These are phyloP conservation scores for Candida golubevii DNA, from an alignment of 805 yeast genomes.

Conservation along the genomic window DNA sequence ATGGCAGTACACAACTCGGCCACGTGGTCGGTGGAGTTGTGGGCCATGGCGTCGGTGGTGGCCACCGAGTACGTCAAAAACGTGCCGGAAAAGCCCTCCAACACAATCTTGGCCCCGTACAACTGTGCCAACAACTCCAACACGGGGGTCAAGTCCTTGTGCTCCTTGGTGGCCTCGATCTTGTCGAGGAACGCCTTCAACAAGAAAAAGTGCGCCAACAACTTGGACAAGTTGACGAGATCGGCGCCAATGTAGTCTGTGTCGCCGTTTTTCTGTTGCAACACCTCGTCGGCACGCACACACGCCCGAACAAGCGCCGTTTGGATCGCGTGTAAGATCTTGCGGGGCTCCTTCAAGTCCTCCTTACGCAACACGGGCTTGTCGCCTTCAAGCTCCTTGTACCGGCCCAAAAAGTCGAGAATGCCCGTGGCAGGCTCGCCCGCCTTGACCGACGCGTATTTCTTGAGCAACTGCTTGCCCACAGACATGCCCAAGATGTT, in stretches of 20 bases:
- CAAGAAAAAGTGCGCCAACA: slow-evolving; percentile 48
- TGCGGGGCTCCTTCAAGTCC: slow-evolving; percentile 22
- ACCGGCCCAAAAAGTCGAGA: slow-evolving; percentile 38
- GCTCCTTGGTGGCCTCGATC: slow-evolving; percentile 29
- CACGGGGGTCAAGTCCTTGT: slow-evolving; percentile 40
- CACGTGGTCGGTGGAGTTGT: slow-evolving; percentile 39
- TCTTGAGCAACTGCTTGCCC: slow-evolving; percentile 71
- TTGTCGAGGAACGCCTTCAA: slow-evolving; percentile 36
- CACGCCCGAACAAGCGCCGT: slow-evolving; percentile 38
- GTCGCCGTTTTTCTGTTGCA: slow-evolving; percentile 32
- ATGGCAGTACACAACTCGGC: slow-evolving; percentile 31
- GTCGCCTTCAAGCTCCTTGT: slow-evolving; percentile 23
- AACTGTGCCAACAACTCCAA: slow-evolving; percentile 54
- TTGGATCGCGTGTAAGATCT: slow-evolving; percentile 25
- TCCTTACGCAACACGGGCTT: slow-evolving; percentile 28
- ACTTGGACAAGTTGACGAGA: slow-evolving; percentile 45
- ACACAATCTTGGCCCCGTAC: slow-evolving; percentile 54
- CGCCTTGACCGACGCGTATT: slow-evolving; percentile 35
- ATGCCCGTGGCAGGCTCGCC: slow-evolving; percentile 43
- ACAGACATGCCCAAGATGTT: slow-evolving; percentile 78
- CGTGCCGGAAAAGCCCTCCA: slow-evolving; percentile 64
- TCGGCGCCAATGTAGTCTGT: slow-evolving; percentile 47
- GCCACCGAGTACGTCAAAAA: slow-evolving; percentile 65
- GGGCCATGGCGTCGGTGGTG: slow-evolving; percentile 44
- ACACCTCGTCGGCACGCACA: slow-evolving; percentile 24